Evolutionary conservation across 805 yeast genomes (phyloP), one percentile per base, ranked within the genome.

Genomic region (Metschnikowia drakensbergensis): DNA sequence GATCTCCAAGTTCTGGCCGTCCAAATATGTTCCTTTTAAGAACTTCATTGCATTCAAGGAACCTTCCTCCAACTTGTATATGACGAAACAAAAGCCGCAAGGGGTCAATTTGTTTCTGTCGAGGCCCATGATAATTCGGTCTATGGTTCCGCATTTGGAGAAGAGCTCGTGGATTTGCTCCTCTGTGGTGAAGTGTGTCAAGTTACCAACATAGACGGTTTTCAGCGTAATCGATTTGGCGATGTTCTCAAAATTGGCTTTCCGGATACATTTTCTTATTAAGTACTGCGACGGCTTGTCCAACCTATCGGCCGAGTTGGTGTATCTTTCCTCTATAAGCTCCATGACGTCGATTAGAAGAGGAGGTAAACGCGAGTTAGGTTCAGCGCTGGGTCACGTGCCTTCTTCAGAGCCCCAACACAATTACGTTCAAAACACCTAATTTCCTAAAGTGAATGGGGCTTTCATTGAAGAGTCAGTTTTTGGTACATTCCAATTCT

Each of bases 21-120:
- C 97, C 45, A 94, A 77, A 59, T 83, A 84, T 0, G 96, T 89
- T 47, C 82, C 84, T 57, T 88, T 83, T 43, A 94, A 70, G 60
- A 82, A 92, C 64, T 89, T 87, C 62, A 92, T 81, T 2, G 97
- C 87, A 54, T 86, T 82, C 46, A 90, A 71, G 1, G 97, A 89
- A 43, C 88, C 90, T 43, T 76, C 75, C 38, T 83, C 83, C 28
- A 72, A 65, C 46, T 77, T 78, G 64, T 84, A 94, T 40, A 89
- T 85, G 35, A 94, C 90, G 63, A 94, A 94, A 63, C 97, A 91
- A 66, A 94, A 92, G 13, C 99, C 98, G 63, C 98, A 91, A 1
- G 99, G 99, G 1, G 97, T 91, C 59, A 84, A 82, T 56, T 87
- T 86, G 63, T 84, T 84, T 55, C 97, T 77, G 65, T 94, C 97